Conservation (phyloP, 83 land plant species). For the Isoetes engelmannii region DNA sequence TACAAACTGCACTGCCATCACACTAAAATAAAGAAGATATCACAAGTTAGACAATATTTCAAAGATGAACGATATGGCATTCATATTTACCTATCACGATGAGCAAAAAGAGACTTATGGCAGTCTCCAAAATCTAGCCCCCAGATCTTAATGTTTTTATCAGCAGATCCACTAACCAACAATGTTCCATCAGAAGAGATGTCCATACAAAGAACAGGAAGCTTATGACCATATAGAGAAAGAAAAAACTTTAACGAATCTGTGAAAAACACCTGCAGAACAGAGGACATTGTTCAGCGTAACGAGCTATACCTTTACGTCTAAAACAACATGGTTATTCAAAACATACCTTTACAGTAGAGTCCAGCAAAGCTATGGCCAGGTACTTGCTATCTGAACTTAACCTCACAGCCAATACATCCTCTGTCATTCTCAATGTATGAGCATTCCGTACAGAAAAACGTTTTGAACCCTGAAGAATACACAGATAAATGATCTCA, state of each 20-base stretch:
- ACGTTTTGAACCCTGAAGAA: conserved; percentile 51
- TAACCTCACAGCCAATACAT: conserved; percentile 55
- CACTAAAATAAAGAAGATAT: no score
- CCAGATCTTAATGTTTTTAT: conserved; percentile 98
- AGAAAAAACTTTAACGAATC: conserved; percentile 78
- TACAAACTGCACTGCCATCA: conserved; percentile 91
- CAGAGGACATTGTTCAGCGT: no score
- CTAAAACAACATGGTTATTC: no score
- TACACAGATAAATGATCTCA: no score
- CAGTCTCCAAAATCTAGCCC: conserved; percentile 99
- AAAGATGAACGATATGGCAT: no score
- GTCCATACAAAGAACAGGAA: conserved; percentile 90
- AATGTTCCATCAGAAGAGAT: conserved; percentile 94
- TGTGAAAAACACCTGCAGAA: conserved; percentile 74
- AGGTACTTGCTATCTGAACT: conserved; percentile 80
- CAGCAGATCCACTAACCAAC: conserved; percentile 88
- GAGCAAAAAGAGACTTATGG: conserved; percentile 95
- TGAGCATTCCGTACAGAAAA: conserved; percentile 51
- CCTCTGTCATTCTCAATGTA: conserved; percentile 75
- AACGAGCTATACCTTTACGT: neutral
- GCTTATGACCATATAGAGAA: conserved; percentile 86
- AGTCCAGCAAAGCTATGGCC: conserved; percentile 80
- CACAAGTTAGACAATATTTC: no score
- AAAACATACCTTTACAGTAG: conserved; percentile 74
- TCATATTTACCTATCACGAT: conserved; percentile 76